Base-by-base conservation (phyloP, 1,284 basidiomycete species). In the Sanguinoderma infundibulare region DNA sequence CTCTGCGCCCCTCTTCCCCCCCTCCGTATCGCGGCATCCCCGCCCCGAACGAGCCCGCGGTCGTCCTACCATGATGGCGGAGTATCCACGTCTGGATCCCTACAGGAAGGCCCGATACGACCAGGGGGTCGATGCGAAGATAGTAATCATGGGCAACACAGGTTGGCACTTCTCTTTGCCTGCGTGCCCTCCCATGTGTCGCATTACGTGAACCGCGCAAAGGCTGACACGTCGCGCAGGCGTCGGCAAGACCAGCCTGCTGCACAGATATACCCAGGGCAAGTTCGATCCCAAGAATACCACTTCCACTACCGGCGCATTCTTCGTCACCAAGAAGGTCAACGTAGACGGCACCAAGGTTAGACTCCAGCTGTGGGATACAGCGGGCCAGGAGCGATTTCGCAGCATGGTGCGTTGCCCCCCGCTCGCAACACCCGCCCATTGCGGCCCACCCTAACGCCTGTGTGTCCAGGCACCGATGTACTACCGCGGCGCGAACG, bases 401-500 rank as follows among this genome's bases (percentile, higher is more conserved):
- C 85, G 96, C 66, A 94, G 91, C 72, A 96, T 98, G 93, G 92
- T 92, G 64, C 63, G 87, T 77, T 57, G 59, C 59, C 40, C 59
- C 22, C 28, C 51, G 67, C 62, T 49, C 28, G 40, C 57, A 55
- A 59, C 57, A 46, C 47, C 40, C 55, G 47, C 52, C 51, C 24
- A 49, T 30, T 6, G 46, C 49, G 58, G 57, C 61, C 64, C 9
- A n/a, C 20, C 47, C 54, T 63, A 47, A 66, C 62, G 60, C 60
- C 61, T 44, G 24, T 35, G 42, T 64, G 59, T 55, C 55, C 72
- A 94, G 94, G 95, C 96, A 69, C 96, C 96, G 61, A 98, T 99
- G 93, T 99, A 99, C 83, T 98, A 98, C 84, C 90, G 98, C 75
- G 97, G 96, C 72, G 95, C 96, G 65, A 95, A 97, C 72, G 97